phyloP scores from a whole-genome alignment of 2,329 filamentous ascomycete genomes.

The Penicillium vulpinum region DNA sequence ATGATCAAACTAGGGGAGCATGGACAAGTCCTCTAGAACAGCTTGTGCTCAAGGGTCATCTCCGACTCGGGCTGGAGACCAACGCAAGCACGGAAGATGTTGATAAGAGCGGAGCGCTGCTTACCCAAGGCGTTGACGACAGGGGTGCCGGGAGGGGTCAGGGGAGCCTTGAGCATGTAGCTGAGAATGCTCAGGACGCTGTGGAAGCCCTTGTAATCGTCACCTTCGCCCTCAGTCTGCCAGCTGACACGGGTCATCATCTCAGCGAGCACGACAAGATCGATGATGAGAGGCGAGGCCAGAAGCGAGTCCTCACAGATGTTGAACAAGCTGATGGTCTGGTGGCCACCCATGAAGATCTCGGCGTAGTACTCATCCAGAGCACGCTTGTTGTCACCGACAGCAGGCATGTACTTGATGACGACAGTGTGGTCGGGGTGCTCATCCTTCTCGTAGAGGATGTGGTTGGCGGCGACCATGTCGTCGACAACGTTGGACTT shows the following conservation, averaged over 20 bases:
- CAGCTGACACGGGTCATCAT: conserved; percentile 99
- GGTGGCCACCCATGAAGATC: conserved; percentile 98
- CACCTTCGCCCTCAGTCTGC: conserved; percentile 64
- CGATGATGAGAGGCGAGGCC: conserved; percentile 94
- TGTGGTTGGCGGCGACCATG: conserved; percentile 94
- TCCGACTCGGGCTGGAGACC: conserved; percentile 96
- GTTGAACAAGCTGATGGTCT: conserved; percentile 98
- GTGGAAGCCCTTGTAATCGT: conserved; percentile 90
- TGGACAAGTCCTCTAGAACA: conserved; percentile 59
- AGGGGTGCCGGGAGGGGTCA: conserved; percentile 91
- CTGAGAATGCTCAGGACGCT: conserved; percentile 94
- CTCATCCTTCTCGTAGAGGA: conserved; percentile 88
- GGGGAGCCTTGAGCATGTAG: conserved; percentile 96
- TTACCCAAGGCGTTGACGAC: conserved; percentile 95
- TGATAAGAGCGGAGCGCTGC: conserved; percentile 90
- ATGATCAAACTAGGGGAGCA: neutral
- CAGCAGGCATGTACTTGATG: conserved; percentile 99
- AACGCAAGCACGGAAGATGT: conserved; percentile 98
- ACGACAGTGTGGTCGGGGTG: conserved; percentile 98
- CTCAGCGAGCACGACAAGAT: conserved; percentile 87
- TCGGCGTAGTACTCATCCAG: conserved; percentile 99
- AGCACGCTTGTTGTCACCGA: conserved; percentile 98
- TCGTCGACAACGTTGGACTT: conserved; percentile 99
- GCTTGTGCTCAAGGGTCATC: conserved; percentile 99
- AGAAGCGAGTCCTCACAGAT: conserved; percentile 98